Evolutionary conservation across 2,329 filamentous ascomycete genomes (phyloP), one percentile per base, ranked within the genome.

Genomic region (Emericellopsis atlantica): DNA sequence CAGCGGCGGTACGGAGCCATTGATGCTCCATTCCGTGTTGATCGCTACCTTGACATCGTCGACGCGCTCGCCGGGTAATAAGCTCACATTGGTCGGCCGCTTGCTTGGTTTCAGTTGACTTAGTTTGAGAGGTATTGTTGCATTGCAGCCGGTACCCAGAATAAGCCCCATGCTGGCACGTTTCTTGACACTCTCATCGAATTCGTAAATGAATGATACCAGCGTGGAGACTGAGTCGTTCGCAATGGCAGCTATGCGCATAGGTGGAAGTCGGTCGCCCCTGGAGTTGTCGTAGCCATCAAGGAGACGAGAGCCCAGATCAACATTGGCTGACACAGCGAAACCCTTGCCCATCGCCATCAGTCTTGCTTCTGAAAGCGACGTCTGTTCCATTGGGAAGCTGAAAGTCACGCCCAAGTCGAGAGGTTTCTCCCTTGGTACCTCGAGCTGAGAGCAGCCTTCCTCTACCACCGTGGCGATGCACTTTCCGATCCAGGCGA

Each of bases 1-100:
- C 41, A 90, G 62, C 1, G 84, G 81, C 6, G 70, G 66, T n/a
- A 77, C 78, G 2, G 84, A 77, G 6, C 84, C 84, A 22, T 79
- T 80, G 50, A 92, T 87, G 40, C 81, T 84, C 81, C 83, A 89
- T 59, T 92, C 85, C 0, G 85, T 90, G 54, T 90, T 90, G 46
- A 90, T 77, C 5, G 85, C 75, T 12, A 88, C 79, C 48, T 76
- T 79, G n/a, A 73, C 64, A 6, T 81, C 68, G 11, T 66, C 61
- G 2, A 66, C 48, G 18, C 46, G 49, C 46, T 66, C 61, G 8
- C 61, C 68, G 14, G 67, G 66, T 31, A 75, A 59, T 6, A 69
- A 58, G 44, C 65, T 65, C 36, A 76, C 60, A 34, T 60, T 66
- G 46, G 51, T 59, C 39, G 63, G 76, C 50, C 66, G 59, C 55